A percentile compares a stretch with the other conserved stretches of the same genome.
phyloP scores from a whole-genome alignment of 352 stramenopile species.

The Chrysophaeum taylorii region DNA sequence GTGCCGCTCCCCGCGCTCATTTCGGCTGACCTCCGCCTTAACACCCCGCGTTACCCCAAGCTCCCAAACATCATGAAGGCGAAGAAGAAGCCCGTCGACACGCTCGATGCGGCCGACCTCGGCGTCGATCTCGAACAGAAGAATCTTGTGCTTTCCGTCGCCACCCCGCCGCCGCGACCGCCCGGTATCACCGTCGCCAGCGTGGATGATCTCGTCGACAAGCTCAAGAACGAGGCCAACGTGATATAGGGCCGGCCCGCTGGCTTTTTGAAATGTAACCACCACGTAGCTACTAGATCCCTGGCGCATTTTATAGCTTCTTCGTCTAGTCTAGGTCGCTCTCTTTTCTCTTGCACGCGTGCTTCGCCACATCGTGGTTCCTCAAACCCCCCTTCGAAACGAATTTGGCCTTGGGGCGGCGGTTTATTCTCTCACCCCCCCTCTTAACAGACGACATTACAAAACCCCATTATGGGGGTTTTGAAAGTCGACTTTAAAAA shows the following conservation, averaged over 20 bases:
- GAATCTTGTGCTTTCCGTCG: slow-evolving; percentile 61
- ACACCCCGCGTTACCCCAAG: slow-evolving; percentile 95
- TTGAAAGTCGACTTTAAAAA: no score
- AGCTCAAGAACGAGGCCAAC: slow-evolving; percentile 86
- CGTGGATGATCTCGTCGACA: slow-evolving; percentile 87
- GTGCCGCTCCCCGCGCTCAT: slow-evolving; percentile 82
- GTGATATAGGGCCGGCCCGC: slow-evolving; percentile 55
- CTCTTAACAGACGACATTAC: no score
- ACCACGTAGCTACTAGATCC: no score
- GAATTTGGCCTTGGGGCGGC: no score
- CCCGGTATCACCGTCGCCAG: slow-evolving; percentile 84
- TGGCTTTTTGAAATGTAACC: slow-evolving; percentile 7
- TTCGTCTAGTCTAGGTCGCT: no score
- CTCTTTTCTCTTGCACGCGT: no score
- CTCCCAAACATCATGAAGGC: slow-evolving; percentile 99
- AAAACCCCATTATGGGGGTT: no score
- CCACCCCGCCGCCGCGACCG: slow-evolving; percentile 77
- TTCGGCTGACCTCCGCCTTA: slow-evolving; percentile 93
- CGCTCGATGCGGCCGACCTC: slow-evolving; percentile 41
- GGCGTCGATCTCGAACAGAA: slow-evolving; percentile 49
- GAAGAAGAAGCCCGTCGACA: slow-evolving; percentile 72
- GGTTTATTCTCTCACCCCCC: no score
- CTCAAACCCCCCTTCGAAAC: no score
- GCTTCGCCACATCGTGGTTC: no score
- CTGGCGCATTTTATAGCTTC: no score